Conservation (phyloP, 257 asterid genomes). For the Plantago elongata region DNA sequence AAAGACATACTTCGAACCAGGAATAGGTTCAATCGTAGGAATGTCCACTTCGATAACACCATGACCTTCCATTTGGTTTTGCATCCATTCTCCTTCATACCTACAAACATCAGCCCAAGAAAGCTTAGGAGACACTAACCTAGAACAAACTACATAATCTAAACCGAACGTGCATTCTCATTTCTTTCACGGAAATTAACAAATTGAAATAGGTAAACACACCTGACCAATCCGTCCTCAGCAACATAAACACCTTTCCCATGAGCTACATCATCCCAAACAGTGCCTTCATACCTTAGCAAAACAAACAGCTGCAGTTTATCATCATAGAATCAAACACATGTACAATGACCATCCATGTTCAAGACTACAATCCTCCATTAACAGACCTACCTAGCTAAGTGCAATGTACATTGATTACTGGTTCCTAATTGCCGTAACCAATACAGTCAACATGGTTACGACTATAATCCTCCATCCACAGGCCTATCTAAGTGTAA, state of each 20-base stretch:
- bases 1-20: conserved; percentile 78
- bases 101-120: conserved; percentile 32
- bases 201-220: conserved; percentile 19
- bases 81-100: conserved; percentile 99
- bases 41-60: conserved; percentile 98
- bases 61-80: conserved; percentile 95
- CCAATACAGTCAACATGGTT: no score
- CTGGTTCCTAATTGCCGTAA: no score
- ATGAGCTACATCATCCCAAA: conserved; percentile 99
- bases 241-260: conserved; percentile 92
- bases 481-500: no score
- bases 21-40: conserved; percentile 74
- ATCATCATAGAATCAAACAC: no score
- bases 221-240: conserved; percentile 93
- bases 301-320: conserved; percentile 5
- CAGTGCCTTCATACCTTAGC: conserved; percentile 96
- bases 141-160: neutral
- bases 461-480: no score
- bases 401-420: no score
- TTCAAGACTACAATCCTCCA: no score
- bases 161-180: conserved; percentile 2
- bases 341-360: no score
- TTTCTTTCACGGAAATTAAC: neutral
- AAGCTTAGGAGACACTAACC: neutral
- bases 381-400: no score